phyloP scores from a whole-genome alignment of 2,329 filamentous ascomycete species.

The Apiospora kogelbergensis region DNA sequence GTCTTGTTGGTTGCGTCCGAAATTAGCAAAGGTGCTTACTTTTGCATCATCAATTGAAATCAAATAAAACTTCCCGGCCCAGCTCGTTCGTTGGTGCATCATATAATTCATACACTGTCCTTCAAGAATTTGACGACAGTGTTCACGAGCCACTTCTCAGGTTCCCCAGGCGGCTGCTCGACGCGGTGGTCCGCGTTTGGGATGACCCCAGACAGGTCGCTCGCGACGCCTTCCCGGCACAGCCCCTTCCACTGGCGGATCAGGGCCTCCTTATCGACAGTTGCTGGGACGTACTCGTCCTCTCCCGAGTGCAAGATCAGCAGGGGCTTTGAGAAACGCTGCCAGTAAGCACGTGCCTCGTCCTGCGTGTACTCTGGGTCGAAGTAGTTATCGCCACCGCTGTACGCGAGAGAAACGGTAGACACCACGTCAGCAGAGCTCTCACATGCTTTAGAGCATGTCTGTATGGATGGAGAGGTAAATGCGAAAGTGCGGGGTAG shows the following conservation, averaged over 20 bases:
- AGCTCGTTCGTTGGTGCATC: too few species aligned
- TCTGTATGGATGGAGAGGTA: background rate
- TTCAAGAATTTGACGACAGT: conserved; percentile 6
- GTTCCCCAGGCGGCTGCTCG: conserved; percentile 21
- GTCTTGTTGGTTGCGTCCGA: too few species aligned
- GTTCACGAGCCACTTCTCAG: conserved; percentile 4
- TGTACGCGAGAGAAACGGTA: conserved; percentile 22
- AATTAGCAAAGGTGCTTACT: too few species aligned
- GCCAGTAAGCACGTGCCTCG: conserved; percentile 64
- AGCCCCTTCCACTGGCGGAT: conserved; percentile 56
- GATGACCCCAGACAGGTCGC: conserved; percentile 51
- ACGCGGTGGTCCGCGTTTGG: conserved; percentile 54
- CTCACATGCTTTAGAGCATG: background rate
- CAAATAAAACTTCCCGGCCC: too few species aligned
- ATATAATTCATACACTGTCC: background rate
- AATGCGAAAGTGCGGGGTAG: background rate
- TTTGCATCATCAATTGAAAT: too few species aligned
- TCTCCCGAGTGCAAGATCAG: conserved; percentile 64
- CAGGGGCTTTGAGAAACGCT: conserved; percentile 57
- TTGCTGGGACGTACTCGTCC: conserved; percentile 64
- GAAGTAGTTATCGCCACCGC: conserved; percentile 66
- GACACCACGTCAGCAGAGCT: background rate
- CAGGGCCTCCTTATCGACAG: conserved; percentile 57
- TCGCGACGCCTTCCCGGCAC: conserved; percentile 43
- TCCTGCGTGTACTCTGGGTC: conserved; percentile 40